Conservation (phyloP, 768 basidiomycete species). For the Brasilioporus rufonigricans region DNA sequence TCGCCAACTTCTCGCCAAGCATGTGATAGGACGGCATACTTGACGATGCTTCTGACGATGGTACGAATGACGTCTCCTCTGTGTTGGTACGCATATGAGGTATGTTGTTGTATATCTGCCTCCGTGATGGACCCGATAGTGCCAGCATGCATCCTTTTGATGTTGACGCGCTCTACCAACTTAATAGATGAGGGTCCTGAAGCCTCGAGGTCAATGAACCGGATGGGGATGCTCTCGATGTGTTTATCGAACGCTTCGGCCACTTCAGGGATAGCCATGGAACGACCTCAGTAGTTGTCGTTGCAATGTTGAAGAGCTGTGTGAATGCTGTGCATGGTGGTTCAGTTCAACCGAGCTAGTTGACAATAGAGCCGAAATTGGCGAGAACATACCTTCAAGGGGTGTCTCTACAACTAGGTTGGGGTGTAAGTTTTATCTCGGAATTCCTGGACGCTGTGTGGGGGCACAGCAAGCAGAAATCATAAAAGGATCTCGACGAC, state of each 20-base stretch:
- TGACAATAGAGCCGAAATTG: no score
- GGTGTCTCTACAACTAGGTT: no score
- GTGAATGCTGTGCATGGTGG: no score
- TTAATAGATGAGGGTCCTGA: neutral
- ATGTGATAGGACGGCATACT: conserved; percentile 5
- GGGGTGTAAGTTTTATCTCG: no score
- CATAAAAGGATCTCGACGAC: no score
- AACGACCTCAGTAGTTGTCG: no score
- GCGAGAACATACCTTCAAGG: no score
- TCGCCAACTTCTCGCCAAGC: neutral
- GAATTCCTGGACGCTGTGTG: no score
- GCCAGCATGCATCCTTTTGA: neutral
- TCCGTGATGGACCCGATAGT: conserved; percentile 4
- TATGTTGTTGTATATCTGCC: conserved; percentile 3
- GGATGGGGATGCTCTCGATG: neutral
- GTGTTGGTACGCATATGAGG: neutral
- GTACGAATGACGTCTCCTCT: neutral
- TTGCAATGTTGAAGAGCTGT: no score
- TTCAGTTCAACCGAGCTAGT: no score
- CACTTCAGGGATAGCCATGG: conserved; percentile 5
- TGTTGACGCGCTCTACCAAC: neutral
- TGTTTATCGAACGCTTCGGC: conserved; percentile 5
- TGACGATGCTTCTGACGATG: conserved; percentile 2
- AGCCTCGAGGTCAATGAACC: conserved; percentile 3
- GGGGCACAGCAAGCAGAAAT: no score